These are phyloP conservation scores for Mimosa bimucronata DNA, from an alignment of 306 rosid species.

Conservation along the genomic window DNA sequence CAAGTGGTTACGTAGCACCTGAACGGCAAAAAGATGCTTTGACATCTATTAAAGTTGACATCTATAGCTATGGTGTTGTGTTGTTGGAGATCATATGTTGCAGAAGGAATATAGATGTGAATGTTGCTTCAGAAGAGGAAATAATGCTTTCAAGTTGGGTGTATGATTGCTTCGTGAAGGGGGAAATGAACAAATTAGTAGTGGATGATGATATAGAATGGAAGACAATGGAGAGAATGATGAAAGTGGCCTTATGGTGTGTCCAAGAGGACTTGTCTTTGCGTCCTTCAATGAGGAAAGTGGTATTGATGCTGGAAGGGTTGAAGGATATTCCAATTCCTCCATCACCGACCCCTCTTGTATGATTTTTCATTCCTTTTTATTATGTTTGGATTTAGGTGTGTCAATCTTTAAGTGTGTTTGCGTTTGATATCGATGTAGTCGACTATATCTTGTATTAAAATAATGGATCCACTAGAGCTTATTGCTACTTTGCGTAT, in stretches of 20 bases:
- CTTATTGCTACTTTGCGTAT: too few species aligned
- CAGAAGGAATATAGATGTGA: slow-evolving; percentile 33
- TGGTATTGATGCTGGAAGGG: slow-evolving; percentile 48
- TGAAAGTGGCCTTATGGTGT: slow-evolving; percentile 52
- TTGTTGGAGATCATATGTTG: slow-evolving; percentile 12
- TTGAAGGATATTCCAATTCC: slow-evolving; percentile 44
- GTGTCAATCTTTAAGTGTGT: too few species aligned
- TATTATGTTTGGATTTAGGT: too few species aligned
- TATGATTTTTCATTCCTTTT: neutral
- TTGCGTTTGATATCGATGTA: too few species aligned
- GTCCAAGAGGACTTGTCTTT: slow-evolving; percentile 41
- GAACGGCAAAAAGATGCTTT: slow-evolving; percentile 46
- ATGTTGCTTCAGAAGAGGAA: slow-evolving; percentile 34
- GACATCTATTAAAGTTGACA: slow-evolving; percentile 35
- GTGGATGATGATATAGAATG: slow-evolving; percentile 31
- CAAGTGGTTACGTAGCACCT: slow-evolving; percentile 42
- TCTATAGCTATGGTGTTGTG: slow-evolving; percentile 13
- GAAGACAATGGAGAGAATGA: slow-evolving; percentile 47
- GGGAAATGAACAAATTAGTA: slow-evolving; percentile 30
- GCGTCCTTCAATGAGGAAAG: slow-evolving; percentile 46
- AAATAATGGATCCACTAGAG: too few species aligned
- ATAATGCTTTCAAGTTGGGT: slow-evolving; percentile 9
- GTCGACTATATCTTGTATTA: too few species aligned
- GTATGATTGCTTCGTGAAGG: slow-evolving; percentile 32
- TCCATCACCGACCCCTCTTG: slow-evolving; percentile 30